These are phyloP conservation scores for Talaromyces trachyspermus DNA, from an alignment of 495 filamentous ascomycete genomes.

Conservation along the genomic window DNA sequence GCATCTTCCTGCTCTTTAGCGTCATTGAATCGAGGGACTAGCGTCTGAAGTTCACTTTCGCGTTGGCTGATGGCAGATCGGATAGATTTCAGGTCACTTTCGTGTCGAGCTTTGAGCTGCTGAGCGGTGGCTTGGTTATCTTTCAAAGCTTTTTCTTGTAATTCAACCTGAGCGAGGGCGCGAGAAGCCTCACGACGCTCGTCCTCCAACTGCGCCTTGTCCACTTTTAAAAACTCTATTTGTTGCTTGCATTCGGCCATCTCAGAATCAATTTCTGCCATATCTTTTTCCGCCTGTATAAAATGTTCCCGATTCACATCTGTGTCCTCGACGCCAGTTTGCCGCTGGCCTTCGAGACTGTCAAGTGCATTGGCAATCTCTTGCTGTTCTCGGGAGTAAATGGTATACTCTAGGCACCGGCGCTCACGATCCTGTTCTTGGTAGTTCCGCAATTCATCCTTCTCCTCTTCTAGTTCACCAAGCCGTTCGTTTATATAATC, in stretches of 20 bases:
- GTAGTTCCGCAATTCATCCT: conserved; percentile 84
- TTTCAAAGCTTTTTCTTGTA: conserved; percentile 71
- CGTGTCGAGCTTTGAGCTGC: conserved; percentile 58
- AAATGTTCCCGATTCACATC: conserved; percentile 75
- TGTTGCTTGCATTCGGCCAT: conserved; percentile 73
- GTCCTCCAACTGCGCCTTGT: conserved; percentile 80
- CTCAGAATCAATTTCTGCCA: conserved; percentile 65
- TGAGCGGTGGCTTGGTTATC: conserved; percentile 76
- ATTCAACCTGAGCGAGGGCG: conserved; percentile 71
- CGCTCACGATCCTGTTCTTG: conserved; percentile 94
- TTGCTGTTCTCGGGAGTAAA: conserved; percentile 81
- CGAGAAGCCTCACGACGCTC: conserved; percentile 77
- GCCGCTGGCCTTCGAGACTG: conserved; percentile 72
- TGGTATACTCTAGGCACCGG: conserved; percentile 87
- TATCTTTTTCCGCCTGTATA: conserved; percentile 70
- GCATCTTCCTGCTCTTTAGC: conserved; percentile 65
- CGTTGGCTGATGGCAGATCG: conserved; percentile 66
- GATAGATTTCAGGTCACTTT: conserved; percentile 65
- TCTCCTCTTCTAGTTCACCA: conserved; percentile 88
- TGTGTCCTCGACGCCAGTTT: conserved; percentile 72
- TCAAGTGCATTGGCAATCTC: conserved; percentile 70
- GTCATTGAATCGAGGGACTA: conserved; percentile 67
- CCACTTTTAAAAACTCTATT: conserved; percentile 79
- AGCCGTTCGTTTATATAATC: conserved; percentile 87
- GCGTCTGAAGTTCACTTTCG: conserved; percentile 62